These are phyloP conservation scores for Sarocladium kiliense DNA, from an alignment of 2,329 filamentous ascomycete species.

Conservation along the genomic window DNA sequence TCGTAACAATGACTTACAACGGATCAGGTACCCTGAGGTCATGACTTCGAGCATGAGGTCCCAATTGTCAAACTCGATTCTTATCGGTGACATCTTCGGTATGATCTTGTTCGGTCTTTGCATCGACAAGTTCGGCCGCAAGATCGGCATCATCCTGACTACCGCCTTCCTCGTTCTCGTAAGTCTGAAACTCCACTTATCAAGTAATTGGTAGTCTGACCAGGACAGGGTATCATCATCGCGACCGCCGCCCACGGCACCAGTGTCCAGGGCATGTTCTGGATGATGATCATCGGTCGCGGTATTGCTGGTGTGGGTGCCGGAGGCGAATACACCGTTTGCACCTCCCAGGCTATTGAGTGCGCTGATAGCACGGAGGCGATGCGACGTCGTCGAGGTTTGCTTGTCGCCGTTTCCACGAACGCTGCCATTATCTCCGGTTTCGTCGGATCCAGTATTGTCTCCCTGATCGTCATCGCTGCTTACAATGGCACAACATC, in stretches of 20 bases:
- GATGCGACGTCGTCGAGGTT: slow-evolving; percentile 21
- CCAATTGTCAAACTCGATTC: slow-evolving; percentile 32
- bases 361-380: slow-evolving; percentile 20
- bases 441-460: slow-evolving; percentile 34
- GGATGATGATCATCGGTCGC: slow-evolving; percentile 44
- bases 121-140: slow-evolving; percentile 40
- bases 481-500: slow-evolving; percentile 25
- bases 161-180: slow-evolving; percentile 38
- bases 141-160: slow-evolving; percentile 38
- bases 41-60: slow-evolving; percentile 30
- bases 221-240: slow-evolving; percentile 36
- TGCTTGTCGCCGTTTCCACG: slow-evolving; percentile 33
- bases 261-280: slow-evolving; percentile 40
- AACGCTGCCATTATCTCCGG: slow-evolving; percentile 31
- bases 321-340: slow-evolving; percentile 28
- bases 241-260: slow-evolving; percentile 37
- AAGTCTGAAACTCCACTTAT: no score
- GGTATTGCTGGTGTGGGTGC: slow-evolving; percentile 42
- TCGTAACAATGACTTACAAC: no score
- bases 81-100: slow-evolving; percentile 36
- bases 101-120: slow-evolving; percentile 35
- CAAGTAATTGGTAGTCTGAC: no score
- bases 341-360: slow-evolving; percentile 15
- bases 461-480: slow-evolving; percentile 39
- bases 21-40: slow-evolving; percentile 21